phyloP scores from a whole-genome alignment of 2,329 filamentous ascomycete species.

The Ophiocordyceps camponoti-saundersi region DNA sequence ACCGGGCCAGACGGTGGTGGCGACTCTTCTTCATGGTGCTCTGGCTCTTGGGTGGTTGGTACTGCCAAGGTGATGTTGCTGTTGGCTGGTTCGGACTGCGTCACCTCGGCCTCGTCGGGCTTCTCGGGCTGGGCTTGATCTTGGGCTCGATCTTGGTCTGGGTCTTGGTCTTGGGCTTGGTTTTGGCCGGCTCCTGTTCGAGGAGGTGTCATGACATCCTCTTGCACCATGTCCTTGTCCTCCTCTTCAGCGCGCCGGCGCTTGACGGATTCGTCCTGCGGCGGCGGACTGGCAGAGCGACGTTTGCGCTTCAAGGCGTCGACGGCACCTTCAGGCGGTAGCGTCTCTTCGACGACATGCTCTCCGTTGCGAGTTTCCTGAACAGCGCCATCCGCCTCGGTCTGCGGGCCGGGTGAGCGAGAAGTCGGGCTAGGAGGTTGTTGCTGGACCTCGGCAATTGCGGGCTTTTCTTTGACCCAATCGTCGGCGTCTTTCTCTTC shows the following conservation, averaged over 20 bases:
- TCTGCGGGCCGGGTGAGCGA: not conserved
- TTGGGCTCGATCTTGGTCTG: not conserved
- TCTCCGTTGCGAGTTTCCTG: not conserved
- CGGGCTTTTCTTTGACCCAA: not conserved
- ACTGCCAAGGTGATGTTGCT: no score
- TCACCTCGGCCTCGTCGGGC: no score
- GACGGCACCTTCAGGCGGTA: slow-evolving; percentile 3
- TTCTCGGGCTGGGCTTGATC: no score
- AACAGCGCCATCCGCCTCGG: not conserved
- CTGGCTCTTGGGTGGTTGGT: not conserved
- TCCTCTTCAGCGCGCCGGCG: slow-evolving; percentile 28
- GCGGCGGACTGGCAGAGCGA: slow-evolving; percentile 44
- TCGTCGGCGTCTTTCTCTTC: not conserved
- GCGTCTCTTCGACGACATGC: slow-evolving; percentile 1
- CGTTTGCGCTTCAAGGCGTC: slow-evolving; percentile 51
- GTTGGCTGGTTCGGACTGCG: no score
- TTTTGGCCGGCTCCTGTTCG: not conserved
- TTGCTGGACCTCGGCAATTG: not conserved
- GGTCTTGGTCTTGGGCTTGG: not conserved
- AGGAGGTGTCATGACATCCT: not conserved
- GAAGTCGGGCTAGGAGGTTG: not conserved
- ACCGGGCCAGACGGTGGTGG: slow-evolving; percentile 10
- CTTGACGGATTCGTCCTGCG: slow-evolving; percentile 32
- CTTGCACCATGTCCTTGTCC: slow-evolving; percentile 2
- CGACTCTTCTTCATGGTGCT: not conserved